These are phyloP conservation scores for Ustilago nuda DNA, from an alignment of 1,284 basidiomycete species.

Conservation along the genomic window DNA sequence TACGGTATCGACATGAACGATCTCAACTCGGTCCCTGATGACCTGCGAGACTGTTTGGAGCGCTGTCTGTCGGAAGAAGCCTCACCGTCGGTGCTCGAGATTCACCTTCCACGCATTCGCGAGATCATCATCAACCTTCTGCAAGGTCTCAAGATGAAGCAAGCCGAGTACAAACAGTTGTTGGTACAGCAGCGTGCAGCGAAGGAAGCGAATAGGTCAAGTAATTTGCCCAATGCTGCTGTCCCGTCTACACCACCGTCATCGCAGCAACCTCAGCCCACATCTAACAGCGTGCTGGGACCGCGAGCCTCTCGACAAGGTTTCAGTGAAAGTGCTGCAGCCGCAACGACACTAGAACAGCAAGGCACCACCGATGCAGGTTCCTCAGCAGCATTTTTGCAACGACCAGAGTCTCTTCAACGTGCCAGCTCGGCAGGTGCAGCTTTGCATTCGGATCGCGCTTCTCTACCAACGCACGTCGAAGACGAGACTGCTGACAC, in stretches of 20 bases:
- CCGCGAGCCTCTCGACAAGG: slow-evolving; percentile 43
- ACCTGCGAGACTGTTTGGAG: slow-evolving; percentile 88
- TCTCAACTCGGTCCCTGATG: slow-evolving; percentile 86
- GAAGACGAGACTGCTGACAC: slow-evolving; percentile 19
- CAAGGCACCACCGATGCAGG: not conserved
- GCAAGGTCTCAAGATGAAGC: slow-evolving; percentile 90
- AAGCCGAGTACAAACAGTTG: slow-evolving; percentile 77
- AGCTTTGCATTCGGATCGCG: slow-evolving; percentile 17
- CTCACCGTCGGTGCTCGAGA: slow-evolving; percentile 83
- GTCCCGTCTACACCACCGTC: slow-evolving; percentile 18
- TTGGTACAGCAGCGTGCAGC: slow-evolving; percentile 54
- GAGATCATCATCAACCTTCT: slow-evolving; percentile 91
- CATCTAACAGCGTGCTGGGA: slow-evolving; percentile 21
- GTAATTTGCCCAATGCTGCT: slow-evolving; percentile 16
- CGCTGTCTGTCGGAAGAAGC: slow-evolving; percentile 90
- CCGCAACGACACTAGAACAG: slow-evolving; percentile 1
- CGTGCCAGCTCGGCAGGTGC: slow-evolving; percentile 42
- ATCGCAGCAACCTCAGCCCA: slow-evolving; percentile 14
- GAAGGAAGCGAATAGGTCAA: slow-evolving; percentile 32
- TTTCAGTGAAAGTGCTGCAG: slow-evolving; percentile 29
- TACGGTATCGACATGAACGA: slow-evolving; percentile 94
- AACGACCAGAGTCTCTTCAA: slow-evolving; percentile 33
- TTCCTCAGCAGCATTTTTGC: not conserved
- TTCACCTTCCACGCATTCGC: slow-evolving; percentile 90
- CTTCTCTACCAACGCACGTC: not conserved